phyloP scores from a whole-genome alignment of 768 basidiomycete genomes.

The Lentinula aciculospora region DNA sequence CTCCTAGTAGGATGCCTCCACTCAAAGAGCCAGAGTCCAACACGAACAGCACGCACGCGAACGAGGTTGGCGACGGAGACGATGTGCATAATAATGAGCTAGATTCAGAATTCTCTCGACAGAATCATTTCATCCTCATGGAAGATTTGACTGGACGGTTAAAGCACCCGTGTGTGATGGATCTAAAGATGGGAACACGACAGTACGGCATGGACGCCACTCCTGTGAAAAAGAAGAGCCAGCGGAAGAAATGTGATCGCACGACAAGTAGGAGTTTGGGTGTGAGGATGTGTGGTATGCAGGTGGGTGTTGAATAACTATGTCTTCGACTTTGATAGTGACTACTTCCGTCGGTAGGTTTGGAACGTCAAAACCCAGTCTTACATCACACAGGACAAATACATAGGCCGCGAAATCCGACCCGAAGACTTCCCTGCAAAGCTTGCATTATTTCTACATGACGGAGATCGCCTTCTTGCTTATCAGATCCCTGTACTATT shows the following conservation, averaged over 20 bases:
- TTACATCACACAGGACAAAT: conserved; percentile 94
- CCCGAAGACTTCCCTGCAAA: conserved; percentile 81
- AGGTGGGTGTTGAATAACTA: conserved; percentile 77
- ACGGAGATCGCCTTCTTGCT: conserved; percentile 78
- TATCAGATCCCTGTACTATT: conserved; percentile 91
- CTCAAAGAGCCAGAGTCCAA: conserved; percentile 28
- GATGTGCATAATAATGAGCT: conserved; percentile 25
- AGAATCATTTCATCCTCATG: conserved; percentile 98
- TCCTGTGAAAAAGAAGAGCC: conserved; percentile 91
- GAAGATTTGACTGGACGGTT: conserved; percentile 94
- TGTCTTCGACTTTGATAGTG: too few species aligned
- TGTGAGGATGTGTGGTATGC: conserved; percentile 96
- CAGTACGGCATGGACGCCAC: conserved; percentile 98
- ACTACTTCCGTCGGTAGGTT: conserved; percentile 55
- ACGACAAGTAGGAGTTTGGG: conserved; percentile 91
- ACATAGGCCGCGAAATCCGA: conserved; percentile 86
- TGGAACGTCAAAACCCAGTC: conserved; percentile 85
- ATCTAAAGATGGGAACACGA: conserved; percentile 99
- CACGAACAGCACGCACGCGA: conserved; percentile 27
- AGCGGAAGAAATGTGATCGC: conserved; percentile 95
- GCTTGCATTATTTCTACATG: conserved; percentile 76
- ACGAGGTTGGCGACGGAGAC: not conserved
- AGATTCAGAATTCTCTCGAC: conserved; percentile 60
- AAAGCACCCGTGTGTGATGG: conserved; percentile 91
- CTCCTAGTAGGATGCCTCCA: not conserved